Evolutionary conservation across 2,329 filamentous ascomycete species (phyloP).

Genomic region (Furcasterigmium furcatum): DNA sequence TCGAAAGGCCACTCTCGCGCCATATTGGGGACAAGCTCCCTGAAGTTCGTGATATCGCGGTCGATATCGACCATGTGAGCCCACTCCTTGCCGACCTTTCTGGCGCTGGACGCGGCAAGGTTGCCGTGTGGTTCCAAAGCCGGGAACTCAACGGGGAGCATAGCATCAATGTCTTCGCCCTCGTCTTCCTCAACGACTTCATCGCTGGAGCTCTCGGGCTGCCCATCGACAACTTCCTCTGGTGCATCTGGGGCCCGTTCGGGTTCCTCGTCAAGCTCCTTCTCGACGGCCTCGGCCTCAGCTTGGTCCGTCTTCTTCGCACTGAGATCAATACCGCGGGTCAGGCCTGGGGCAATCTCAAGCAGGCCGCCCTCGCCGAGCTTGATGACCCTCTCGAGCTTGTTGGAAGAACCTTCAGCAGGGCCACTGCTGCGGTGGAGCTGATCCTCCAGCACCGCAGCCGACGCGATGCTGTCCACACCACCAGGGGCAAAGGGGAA

Average conservation of each 20-base stretch:
- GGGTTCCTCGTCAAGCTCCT: constrained; percentile 47
- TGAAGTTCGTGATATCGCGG: constrained; percentile 89
- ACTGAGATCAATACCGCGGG: constrained; percentile 70
- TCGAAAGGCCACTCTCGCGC: constrained; percentile 96
- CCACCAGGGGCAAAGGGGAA: constrained; percentile 93
- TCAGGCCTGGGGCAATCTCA: constrained; percentile 77
- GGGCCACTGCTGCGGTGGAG: constrained; percentile 42
- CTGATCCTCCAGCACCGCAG: constrained; percentile 80
- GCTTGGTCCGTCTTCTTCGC: constrained; percentile 54
- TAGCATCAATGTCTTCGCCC: constrained; percentile 71
- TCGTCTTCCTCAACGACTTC: constrained; percentile 40
- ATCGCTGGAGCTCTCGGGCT: constrained; percentile 16
- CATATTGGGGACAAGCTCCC: constrained; percentile 92
- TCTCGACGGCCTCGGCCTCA: constrained; percentile 37
- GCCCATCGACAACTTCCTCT: constrained; percentile 15
- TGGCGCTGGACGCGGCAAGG: constrained; percentile 67
- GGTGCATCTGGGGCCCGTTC: constrained; percentile 29
- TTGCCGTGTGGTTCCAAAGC: constrained; percentile 81
- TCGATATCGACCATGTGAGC: constrained; percentile 98
- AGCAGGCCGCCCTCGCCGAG: constrained; percentile 78
- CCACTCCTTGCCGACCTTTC: constrained; percentile 82
- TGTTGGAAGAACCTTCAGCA: constrained; percentile 38
- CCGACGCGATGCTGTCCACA: constrained; percentile 79
- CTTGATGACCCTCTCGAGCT: constrained; percentile 82
- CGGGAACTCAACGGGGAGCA: constrained; percentile 90